Evolutionary conservation across 805 yeast species (phyloP).

Genomic region (Kodamaea jinghongensis): DNA sequence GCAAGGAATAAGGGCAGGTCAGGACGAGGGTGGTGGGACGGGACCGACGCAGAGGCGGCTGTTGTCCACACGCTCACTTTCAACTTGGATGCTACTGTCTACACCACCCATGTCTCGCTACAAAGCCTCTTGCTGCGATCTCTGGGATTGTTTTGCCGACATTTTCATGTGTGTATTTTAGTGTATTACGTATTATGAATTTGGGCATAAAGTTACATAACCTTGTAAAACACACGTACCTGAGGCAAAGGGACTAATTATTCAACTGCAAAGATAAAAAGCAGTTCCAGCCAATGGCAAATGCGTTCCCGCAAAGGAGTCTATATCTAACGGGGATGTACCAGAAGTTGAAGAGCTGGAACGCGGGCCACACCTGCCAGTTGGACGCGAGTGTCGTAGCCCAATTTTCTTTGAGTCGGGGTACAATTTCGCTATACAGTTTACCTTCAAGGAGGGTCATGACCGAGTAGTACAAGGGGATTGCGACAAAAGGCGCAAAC

Average conservation of each 20-base stretch:
- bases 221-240: background rate
- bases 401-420: slow-evolving; percentile 51
- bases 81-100: no score
- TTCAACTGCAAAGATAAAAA: slow-evolving; percentile 55
- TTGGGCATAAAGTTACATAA: background rate
- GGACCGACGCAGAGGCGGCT: no score
- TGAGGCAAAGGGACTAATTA: slow-evolving; percentile 2
- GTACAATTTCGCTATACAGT: slow-evolving; percentile 35
- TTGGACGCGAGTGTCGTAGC: slow-evolving; percentile 68
- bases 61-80: no score
- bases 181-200: background rate
- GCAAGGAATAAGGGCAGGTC: no score
- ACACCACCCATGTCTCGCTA: no score
- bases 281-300: slow-evolving; percentile 83
- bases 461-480: slow-evolving; percentile 67
- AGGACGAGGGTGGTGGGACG: no score
- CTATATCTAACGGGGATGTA: slow-evolving; percentile 72
- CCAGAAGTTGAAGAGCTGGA: slow-evolving; percentile 76
- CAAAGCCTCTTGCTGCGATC: no score
- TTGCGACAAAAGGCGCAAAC: slow-evolving; percentile 73
- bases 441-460: slow-evolving; percentile 62
- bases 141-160: no score
- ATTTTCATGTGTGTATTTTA: no score
- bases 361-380: slow-evolving; percentile 89
- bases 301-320: slow-evolving; percentile 62